Conservation (phyloP, 352 stramenopile genomes). For the Globisporangium sylvaticum region DNA sequence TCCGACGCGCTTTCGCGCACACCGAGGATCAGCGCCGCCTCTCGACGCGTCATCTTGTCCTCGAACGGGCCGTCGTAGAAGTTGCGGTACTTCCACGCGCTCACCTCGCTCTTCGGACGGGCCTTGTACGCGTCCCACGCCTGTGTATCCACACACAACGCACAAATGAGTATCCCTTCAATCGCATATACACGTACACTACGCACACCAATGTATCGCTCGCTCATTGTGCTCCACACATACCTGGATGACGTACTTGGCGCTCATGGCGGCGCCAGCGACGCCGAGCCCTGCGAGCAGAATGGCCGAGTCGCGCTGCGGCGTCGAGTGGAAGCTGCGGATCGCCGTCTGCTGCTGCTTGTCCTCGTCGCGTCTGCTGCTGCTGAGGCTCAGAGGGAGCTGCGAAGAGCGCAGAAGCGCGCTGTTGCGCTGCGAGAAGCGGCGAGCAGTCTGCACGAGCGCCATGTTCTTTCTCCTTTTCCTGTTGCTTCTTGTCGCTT, state of each 20-base stretch:
- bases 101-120: conserved; percentile 62
- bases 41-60: conserved; percentile 97
- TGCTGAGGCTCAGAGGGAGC: conserved; percentile 1
- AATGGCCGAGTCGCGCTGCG: conserved; percentile 53
- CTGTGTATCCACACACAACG: conserved; percentile 14
- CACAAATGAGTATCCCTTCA: neutral
- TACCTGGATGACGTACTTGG: conserved; percentile 78
- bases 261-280: conserved; percentile 59
- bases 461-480: conserved; percentile 8
- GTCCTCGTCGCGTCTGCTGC: neutral
- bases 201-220: neutral
- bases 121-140: conserved; percentile 76
- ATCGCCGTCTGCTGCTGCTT: conserved; percentile 14
- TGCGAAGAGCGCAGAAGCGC: conserved; percentile 6
- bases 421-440: conserved; percentile 10
- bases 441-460: conserved; percentile 6
- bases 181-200: neutral
- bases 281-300: conserved; percentile 69
- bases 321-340: conserved; percentile 62
- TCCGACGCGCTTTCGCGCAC: conserved; percentile 93
- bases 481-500: conserved; percentile 1
- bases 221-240: neutral
- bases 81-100: conserved; percentile 78
- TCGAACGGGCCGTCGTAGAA: conserved; percentile 98
- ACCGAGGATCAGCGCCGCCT: conserved; percentile 98